Evolutionary conservation across 495 filamentous ascomycete genomes (phyloP).

Genomic region (Penicillium atrosanguineum): DNA sequence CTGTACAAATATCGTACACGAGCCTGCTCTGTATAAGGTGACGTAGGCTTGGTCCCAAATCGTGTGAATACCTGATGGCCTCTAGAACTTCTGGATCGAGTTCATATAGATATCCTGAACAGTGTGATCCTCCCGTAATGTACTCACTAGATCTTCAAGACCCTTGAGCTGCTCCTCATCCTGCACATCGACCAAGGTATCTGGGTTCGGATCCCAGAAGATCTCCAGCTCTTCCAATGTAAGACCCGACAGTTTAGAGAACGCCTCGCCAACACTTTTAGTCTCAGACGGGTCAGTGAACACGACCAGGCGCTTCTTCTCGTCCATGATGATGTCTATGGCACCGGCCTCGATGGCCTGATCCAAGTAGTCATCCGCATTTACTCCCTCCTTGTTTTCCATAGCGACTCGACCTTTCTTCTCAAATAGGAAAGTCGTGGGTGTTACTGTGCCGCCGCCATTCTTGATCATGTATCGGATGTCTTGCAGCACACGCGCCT

Average conservation of each 20-base stretch:
- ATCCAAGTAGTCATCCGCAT: slow-evolving; percentile 76
- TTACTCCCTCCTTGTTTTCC: slow-evolving; percentile 57
- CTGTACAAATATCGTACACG: slow-evolving; percentile 25
- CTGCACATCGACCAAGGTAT: slow-evolving; percentile 62
- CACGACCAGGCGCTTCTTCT: slow-evolving; percentile 66
- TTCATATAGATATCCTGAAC: slow-evolving; percentile 72
- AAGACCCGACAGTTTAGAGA: slow-evolving; percentile 58
- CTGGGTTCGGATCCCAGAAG: slow-evolving; percentile 79
- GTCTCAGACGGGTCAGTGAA: slow-evolving; percentile 72
- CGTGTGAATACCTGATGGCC: neutral
- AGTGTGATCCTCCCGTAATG: slow-evolving; percentile 56
- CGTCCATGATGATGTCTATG: slow-evolving; percentile 71
- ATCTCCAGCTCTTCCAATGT: slow-evolving; percentile 71
- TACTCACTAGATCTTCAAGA: slow-evolving; percentile 41
- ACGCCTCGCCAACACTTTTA: slow-evolving; percentile 57
- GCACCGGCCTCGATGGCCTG: slow-evolving; percentile 82
- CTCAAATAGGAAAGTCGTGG: slow-evolving; percentile 81
- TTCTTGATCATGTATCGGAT: slow-evolving; percentile 67
- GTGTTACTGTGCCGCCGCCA: slow-evolving; percentile 61
- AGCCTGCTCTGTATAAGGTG: neutral
- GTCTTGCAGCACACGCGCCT: slow-evolving; percentile 67
- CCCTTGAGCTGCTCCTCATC: slow-evolving; percentile 51
- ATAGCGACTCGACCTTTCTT: slow-evolving; percentile 71
- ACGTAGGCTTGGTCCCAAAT: neutral
- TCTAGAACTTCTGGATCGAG: slow-evolving; percentile 32